These are phyloP conservation scores for Phytopythium cucurbitacearum DNA, from an alignment of 352 stramenopile genomes.

Conservation along the genomic window DNA sequence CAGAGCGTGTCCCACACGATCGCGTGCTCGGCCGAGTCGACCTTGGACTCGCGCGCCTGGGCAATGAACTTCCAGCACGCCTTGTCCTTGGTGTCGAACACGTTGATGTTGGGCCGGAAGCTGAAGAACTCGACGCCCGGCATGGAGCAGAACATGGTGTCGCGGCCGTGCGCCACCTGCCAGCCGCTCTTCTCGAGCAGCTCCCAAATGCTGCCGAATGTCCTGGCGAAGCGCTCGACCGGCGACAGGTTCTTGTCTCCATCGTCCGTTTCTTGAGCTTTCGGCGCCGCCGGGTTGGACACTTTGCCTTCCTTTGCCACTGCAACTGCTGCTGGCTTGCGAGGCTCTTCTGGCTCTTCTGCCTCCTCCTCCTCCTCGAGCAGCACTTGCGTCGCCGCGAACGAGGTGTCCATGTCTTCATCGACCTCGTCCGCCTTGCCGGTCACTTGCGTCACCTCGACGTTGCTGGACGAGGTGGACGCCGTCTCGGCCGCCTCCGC, in stretches of 20 bases:
- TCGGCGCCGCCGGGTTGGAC: not conserved
- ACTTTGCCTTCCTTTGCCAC: slow-evolving; percentile 6
- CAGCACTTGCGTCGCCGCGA: slow-evolving; percentile 39
- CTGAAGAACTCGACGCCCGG: slow-evolving; percentile 77
- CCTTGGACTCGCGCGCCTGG: slow-evolving; percentile 20
- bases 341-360: slow-evolving; percentile 8
- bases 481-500: slow-evolving; percentile 20
- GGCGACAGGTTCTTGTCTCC: slow-evolving; percentile 20
- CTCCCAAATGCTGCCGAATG: slow-evolving; percentile 40
- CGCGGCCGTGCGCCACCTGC: slow-evolving; percentile 53
- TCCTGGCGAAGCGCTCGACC: slow-evolving; percentile 35
- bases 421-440: slow-evolving; percentile 17
- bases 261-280: slow-evolving; percentile 13
- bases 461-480: slow-evolving; percentile 11
- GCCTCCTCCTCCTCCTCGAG: slow-evolving; percentile 16
- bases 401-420: slow-evolving; percentile 16
- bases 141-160: slow-evolving; percentile 73
- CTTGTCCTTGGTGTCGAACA: slow-evolving; percentile 75
- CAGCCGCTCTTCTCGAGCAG: slow-evolving; percentile 50
- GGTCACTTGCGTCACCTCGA: slow-evolving; percentile 5
- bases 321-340: slow-evolving; percentile 3
- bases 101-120: slow-evolving; percentile 80
- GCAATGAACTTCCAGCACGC: slow-evolving; percentile 79
- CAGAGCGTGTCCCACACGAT: slow-evolving; percentile 66
- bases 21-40: slow-evolving; percentile 14